Percentiles rank a stretch among this genome's conserved stretches.
phyloP scores from a whole-genome alignment of 2,329 filamentous ascomycete genomes.

The Ceratocystiopsis minuta region DNA sequence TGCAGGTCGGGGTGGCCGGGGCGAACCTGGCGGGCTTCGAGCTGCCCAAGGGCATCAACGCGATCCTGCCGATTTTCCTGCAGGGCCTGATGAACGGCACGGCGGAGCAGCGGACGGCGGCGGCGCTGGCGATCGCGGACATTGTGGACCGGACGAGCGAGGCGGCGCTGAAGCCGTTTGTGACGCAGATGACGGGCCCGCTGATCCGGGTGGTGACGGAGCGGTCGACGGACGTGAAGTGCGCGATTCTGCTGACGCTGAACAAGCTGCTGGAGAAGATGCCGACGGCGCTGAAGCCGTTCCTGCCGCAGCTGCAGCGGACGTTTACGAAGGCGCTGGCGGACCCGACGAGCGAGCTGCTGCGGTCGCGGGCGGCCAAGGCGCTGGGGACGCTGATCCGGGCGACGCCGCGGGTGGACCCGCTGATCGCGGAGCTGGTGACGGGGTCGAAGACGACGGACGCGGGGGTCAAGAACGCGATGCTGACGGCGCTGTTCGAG shows the following conservation, averaged over 20 bases:
- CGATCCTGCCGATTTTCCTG: slow-evolving; percentile 87
- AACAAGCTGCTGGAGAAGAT: slow-evolving; percentile 97
- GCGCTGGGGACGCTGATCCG: slow-evolving; percentile 91
- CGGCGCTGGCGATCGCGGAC: slow-evolving; percentile 86
- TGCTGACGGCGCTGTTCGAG: slow-evolving; percentile 93
- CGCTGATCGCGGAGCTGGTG: slow-evolving; percentile 78
- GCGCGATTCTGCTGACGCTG: slow-evolving; percentile 80
- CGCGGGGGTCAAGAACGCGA: slow-evolving; percentile 74
- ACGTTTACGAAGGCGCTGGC: slow-evolving; percentile 94
- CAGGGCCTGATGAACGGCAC: slow-evolving; percentile 96
- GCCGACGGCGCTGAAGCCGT: slow-evolving; percentile 83
- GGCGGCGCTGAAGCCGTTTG: slow-evolving; percentile 77
- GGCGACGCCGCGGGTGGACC: slow-evolving; percentile 85
- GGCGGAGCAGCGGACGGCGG: slow-evolving; percentile 75
- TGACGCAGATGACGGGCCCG: slow-evolving; percentile 93
- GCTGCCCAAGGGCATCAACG: slow-evolving; percentile 91
- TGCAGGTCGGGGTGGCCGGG: slow-evolving; percentile 76
- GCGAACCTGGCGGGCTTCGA: slow-evolving; percentile 73
- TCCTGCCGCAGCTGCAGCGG: slow-evolving; percentile 86
- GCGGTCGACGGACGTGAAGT: slow-evolving; percentile 87
- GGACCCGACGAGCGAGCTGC: slow-evolving; percentile 74
- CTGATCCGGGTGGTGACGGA: slow-evolving; percentile 96
- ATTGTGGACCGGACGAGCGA: slow-evolving; percentile 85
- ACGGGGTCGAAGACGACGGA: slow-evolving; percentile 89
- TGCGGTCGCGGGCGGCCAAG: slow-evolving; percentile 78